Evolutionary conservation across 805 yeast species (phyloP).

Genomic region (Metschnikowia henanensis): DNA sequence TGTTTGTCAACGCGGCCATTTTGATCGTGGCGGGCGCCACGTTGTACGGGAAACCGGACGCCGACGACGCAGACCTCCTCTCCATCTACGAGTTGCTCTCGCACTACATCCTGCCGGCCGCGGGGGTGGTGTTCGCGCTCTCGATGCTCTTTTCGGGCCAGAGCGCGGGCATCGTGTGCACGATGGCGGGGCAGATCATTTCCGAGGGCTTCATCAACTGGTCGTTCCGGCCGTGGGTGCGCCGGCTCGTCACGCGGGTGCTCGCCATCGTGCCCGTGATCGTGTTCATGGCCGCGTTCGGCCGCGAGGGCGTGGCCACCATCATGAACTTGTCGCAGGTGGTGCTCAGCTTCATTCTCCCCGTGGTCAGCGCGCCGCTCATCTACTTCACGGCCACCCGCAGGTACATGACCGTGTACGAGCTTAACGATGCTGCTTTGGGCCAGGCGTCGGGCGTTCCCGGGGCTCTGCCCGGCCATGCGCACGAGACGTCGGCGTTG

Average conservation of each 20-base stretch:
- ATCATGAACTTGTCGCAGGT: conserved; percentile 48
- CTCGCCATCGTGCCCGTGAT: conserved; percentile 45
- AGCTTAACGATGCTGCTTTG: conserved; percentile 14
- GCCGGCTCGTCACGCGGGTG: conserved; percentile 41
- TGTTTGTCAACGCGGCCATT: conserved; percentile 45
- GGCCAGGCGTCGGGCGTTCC: no score
- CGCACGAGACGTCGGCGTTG: conserved; percentile 11
- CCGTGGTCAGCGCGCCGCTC: conserved; percentile 45
- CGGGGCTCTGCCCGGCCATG: background rate
- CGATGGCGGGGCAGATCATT: conserved; percentile 49
- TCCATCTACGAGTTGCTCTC: conserved; percentile 47
- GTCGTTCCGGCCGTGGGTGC: conserved; percentile 44
- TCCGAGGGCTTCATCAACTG: conserved; percentile 48
- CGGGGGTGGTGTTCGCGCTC: conserved; percentile 44
- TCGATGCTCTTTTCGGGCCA: conserved; percentile 49
- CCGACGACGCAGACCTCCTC: conserved; percentile 45
- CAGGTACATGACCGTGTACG: conserved; percentile 41
- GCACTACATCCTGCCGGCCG: conserved; percentile 43
- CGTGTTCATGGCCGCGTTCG: conserved; percentile 35
- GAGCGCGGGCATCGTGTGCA: conserved; percentile 49
- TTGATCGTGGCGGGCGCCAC: conserved; percentile 46
- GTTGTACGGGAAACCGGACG: conserved; percentile 43
- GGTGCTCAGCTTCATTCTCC: conserved; percentile 43
- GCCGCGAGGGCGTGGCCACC: conserved; percentile 45
- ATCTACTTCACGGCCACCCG: conserved; percentile 43